Percentiles rank a stretch among this genome's conserved stretches.
Evolutionary conservation across 129 eudicot species (phyloP).

Genomic region (Logfia minima): DNA sequence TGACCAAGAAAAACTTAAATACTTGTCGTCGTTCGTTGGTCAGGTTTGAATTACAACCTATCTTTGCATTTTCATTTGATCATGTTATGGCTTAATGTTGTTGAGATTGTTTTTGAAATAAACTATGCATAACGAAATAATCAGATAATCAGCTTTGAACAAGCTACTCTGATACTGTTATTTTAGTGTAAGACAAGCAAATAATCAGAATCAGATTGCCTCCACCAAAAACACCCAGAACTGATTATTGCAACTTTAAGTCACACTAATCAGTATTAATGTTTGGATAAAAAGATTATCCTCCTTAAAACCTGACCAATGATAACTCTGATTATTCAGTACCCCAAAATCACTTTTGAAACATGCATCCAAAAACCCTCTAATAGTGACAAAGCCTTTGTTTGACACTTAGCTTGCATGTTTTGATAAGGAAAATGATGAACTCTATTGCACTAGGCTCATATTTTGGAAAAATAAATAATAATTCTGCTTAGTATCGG

Average conservation of each 20-base stretch:
- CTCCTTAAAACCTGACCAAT: too few relatives aligned
- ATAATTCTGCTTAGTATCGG: neutral
- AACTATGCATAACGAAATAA: neutral
- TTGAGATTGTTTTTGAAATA: neutral
- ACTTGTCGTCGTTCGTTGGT: conserved; percentile 79
- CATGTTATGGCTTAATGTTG: neutral
- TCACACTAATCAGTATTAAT: too few relatives aligned
- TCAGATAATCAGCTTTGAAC: neutral
- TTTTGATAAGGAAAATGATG: neutral
- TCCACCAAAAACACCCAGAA: too few relatives aligned
- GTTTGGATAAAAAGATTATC: too few relatives aligned
- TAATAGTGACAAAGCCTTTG: neutral
- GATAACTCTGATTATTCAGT: neutral
- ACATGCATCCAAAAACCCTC: conserved; percentile 10
- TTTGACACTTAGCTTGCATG: conserved; percentile 1
- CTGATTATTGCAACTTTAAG: too few relatives aligned
- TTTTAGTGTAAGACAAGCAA: too few relatives aligned
- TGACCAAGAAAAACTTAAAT: conserved; percentile 75
- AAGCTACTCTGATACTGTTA: neutral
- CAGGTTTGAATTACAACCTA: conserved; percentile 58
- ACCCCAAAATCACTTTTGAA: neutral
- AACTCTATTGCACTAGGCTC: neutral
- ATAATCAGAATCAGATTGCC: too few relatives aligned
- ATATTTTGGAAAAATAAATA: neutral
- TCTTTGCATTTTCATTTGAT: neutral